Base-by-base conservation (phyloP, 371 early-diverging fungal genomes). In the Rhizopus sp. region DNA sequence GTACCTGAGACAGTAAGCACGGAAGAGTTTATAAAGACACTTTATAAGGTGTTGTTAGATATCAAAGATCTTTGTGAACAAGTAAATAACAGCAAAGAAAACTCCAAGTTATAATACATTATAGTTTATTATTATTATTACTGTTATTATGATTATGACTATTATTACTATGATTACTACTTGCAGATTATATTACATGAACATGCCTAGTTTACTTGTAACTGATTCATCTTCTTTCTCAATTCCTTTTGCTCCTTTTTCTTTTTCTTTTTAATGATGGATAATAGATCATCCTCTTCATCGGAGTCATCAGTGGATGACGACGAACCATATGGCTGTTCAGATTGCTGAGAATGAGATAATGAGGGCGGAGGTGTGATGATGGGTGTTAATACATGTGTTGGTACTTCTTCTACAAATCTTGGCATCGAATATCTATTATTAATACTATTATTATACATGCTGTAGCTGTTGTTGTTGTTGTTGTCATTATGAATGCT, bases 31-130 rank as follows among this genome's bases (percentile, higher is more conserved):
- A 74, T 69, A 15, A 61, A 67, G n/a, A 53, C 55, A 1, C 50
- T 90, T 12, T 47, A 70, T 39, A 64, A 80, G 49, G 68, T 74
- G 0, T 61, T 90, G 55, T 59, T 63, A n/a, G 88, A 87, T 42
- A 75, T 90, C 73, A 68, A 75, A 38, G 39, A 37, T 7, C 47
- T 82, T 6, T 83, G 82, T 51, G 76, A 79, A 48, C 51, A 74
- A 54, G 56, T 64, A 12, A 50, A 59, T 33, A 37, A 6, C 23
- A 23, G 23, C 23, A 42, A 15, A 17, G 42, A 42, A 3, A 17
- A 23, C 23, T 23, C 62, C 30, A 61, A 61, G 31, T 46, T 61
- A 32, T 61, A 61, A 15, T 23, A 23, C 23, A 23, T 23, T 23
- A 23, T 23, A 23, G 34, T 33, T 8, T 3, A 17, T 32, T 15